Evolutionary conservation across 73 alveolate genomes (phyloP), one percentile per base, ranked within the genome.

Genomic region (Tetrahymena borealis): DNA sequence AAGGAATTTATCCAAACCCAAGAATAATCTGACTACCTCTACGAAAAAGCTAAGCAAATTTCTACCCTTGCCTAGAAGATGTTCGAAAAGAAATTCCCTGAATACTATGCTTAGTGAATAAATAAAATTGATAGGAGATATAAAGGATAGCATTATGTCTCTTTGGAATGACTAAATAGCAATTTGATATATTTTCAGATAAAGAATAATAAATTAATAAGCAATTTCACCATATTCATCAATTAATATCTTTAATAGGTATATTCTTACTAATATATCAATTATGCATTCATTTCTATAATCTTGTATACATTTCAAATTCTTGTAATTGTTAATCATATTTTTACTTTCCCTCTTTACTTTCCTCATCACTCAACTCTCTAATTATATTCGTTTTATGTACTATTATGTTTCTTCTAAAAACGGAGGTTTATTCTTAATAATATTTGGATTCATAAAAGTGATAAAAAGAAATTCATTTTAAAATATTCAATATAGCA

Each of bases 71-170:
- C 85, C n/a, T 60, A 60, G 85, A 60, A 60, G 85, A 60, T 60
- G 85, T 60, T 60, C 35, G 85, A 60, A 60, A 60, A 60, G 85
- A 60, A 60, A 60, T 60, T 60, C 85, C 85, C 85, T 60, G 85
- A 60, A 60, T 60, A 60, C 85, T 60, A 60, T 35, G 28, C 85
- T 60, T 60, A 60, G 85, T 60, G 85, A 60, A 60, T 5, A 24
- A 60, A n/a, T 60, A 60, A 60, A 60, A 60, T 13, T 60, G 85
- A 60, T 60, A 60, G 85, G 85, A 60, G 28, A 60, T 6, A 20
- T 60, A 60, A 28, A 32, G 28, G 28, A n/a, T 60, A 60, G 37
- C 85, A 32, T n/a, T n/a, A n/a, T 60, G 15, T 20, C 28, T 60
- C 37, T n/a, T 60, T 20, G 85, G 15, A 60, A 28, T 24, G 13